phyloP scores from a whole-genome alignment of 2,329 filamentous ascomycete species.

The Pyrenophora teres region DNA sequence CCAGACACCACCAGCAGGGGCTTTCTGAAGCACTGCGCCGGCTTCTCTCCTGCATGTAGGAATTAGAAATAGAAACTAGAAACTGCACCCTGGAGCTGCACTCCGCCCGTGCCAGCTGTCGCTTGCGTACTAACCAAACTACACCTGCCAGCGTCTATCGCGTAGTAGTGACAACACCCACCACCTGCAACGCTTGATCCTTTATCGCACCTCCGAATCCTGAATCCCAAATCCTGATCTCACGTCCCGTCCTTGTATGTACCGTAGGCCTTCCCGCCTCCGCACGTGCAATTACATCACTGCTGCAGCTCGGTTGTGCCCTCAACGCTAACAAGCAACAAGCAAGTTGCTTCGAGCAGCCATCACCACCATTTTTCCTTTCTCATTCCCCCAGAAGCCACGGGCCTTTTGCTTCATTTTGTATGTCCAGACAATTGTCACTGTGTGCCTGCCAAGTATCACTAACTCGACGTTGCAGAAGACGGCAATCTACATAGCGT shows the following conservation, averaged over 20 bases:
- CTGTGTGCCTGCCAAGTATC: neutral
- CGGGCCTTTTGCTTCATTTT: conserved; percentile 1
- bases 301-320: conserved; percentile 25
- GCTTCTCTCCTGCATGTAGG: too few species aligned
- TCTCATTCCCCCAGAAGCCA: conserved; percentile 16
- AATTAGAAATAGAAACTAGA: too few species aligned
- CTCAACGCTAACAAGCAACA: conserved; percentile 19
- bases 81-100: too few species aligned
- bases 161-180: neutral
- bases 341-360: conserved; percentile 11
- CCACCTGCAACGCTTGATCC: too few species aligned
- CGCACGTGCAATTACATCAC: conserved; percentile 40
- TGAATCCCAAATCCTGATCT: conserved; percentile 18
- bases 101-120: too few species aligned
- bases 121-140: too few species aligned
- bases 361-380: conserved; percentile 17
- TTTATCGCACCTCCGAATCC: conserved; percentile 11
- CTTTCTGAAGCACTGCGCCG: neutral
- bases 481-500: conserved; percentile 6
- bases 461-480: conserved; percentile 3
- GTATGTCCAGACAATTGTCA: conserved; percentile 2
- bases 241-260: neutral
- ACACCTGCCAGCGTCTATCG: neutral
- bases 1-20: neutral
- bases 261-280: conserved; percentile 23